Percentiles rank a stretch among this genome's conserved stretches.
phyloP scores from a whole-genome alignment of 345 rosid species.

The Excoecaria agallocha region DNA sequence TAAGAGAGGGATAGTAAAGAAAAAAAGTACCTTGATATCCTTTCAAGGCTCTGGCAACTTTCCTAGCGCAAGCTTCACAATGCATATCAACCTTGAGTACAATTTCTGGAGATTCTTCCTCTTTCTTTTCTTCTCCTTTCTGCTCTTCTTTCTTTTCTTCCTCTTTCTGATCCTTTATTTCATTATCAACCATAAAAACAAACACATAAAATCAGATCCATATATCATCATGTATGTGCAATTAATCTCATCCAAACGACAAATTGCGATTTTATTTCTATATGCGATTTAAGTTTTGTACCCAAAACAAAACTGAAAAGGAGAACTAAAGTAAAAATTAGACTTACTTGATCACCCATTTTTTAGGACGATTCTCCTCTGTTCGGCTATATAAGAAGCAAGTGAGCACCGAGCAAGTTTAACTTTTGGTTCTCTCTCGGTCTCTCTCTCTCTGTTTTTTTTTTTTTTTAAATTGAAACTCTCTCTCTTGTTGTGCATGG shows the following conservation, averaged over 20 bases:
- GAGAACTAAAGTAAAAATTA: background rate
- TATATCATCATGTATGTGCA: too few relatives aligned
- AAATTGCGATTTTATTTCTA: too few relatives aligned
- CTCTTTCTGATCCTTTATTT: constrained; percentile 24
- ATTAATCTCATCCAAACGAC: too few relatives aligned
- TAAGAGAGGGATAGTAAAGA: background rate
- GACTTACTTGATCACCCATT: constrained; percentile 52
- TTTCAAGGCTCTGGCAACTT: constrained; percentile 55
- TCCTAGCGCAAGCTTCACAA: constrained; percentile 76
- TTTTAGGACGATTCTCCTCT: constrained; percentile 20
- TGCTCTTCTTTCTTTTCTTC: constrained; percentile 21
- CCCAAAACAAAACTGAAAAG: background rate
- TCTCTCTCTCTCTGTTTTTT: background rate
- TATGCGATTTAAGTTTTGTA: background rate
- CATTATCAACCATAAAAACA: background rate
- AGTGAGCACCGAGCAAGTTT: too few relatives aligned
- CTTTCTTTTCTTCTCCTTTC: constrained; percentile 20
- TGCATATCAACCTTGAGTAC: constrained; percentile 81
- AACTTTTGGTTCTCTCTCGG: background rate
- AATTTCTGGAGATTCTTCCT: constrained; percentile 45
- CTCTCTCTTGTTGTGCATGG: constrained; percentile 11
- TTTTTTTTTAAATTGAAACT: constrained; percentile 6
- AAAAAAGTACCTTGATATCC: constrained; percentile 55
- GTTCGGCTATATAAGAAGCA: background rate
- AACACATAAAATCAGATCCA: constrained; percentile 2